Evolutionary conservation across 495 filamentous ascomycete genomes (phyloP).

Genomic region (Podospora pseudopauciseta): DNA sequence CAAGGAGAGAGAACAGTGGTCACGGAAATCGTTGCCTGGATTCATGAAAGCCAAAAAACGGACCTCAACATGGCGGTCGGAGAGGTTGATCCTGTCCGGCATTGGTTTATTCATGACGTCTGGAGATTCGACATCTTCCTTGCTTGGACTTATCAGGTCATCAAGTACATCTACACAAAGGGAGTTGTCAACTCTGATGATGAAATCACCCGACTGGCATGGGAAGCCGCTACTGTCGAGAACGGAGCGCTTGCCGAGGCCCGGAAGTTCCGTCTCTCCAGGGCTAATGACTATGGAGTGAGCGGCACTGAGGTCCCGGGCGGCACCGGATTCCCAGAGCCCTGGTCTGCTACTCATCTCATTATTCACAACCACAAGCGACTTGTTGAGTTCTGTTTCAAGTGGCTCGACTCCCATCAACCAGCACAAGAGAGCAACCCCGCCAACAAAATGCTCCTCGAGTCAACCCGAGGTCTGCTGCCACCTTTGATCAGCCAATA

Average conservation of each 20-base stretch:
- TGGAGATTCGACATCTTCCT: constrained; percentile 69
- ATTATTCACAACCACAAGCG: constrained; percentile 53
- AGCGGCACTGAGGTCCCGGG: constrained; percentile 57
- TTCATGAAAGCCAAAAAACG: constrained; percentile 68
- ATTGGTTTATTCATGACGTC: constrained; percentile 79
- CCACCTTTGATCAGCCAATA: constrained; percentile 46
- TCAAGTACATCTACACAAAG: constrained; percentile 62
- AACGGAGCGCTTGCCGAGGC: constrained; percentile 67
- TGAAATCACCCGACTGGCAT: constrained; percentile 51
- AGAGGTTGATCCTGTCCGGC: constrained; percentile 68
- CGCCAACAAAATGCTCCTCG: constrained; percentile 25
- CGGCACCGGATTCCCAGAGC: constrained; percentile 66
- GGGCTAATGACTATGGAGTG: constrained; percentile 67
- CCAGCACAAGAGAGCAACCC: constrained; percentile 6
- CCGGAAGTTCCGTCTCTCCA: constrained; percentile 65
- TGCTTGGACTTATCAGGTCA: constrained; percentile 67
- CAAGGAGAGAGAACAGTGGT: constrained; percentile 54
- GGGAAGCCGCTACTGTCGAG: constrained; percentile 77
- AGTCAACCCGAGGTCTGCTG: constrained; percentile 36
- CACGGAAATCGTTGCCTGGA: constrained; percentile 61
- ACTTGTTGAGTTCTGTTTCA: constrained; percentile 49
- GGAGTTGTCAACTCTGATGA: constrained; percentile 43
- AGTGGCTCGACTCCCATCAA: constrained; percentile 31
- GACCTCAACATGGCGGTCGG: constrained; percentile 52
- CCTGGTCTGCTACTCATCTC: constrained; percentile 74